Evolutionary conservation across 1,284 basidiomycete species (phyloP), one percentile per base, ranked within the genome.

Genomic region (Pseudozyma thailandica): DNA sequence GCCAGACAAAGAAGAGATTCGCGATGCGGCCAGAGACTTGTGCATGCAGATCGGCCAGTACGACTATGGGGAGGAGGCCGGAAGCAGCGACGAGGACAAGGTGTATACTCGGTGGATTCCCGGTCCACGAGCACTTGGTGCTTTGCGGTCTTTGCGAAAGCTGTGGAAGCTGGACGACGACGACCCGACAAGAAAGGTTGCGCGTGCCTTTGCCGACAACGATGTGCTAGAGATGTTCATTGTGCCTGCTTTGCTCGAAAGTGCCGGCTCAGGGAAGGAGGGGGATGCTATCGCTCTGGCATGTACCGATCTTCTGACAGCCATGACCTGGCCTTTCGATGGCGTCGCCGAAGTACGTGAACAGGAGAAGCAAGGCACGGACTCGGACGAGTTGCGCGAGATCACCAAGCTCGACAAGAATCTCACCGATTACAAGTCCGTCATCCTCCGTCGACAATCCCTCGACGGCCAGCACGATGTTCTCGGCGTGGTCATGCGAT

Each of bases 311-410:
- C 61, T 83, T n/a, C 63, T 83, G 45, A 83, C 79, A 7, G 76
- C 80, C 1, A 60, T 83, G 44, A 83, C 81, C 0, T 83, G 81
- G 81, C 81, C 81, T 1, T 72, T 83, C 16, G 79, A 82, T 54
- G 73, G 70, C 12, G 47, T 63, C 6, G 78, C 74, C 39, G 81
- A 82, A 50, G 38, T 80, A 6, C 72, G 71, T 37, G 78, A 75
- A 35, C 75, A 73, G 12, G 60, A 72, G 28, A 72, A 70, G 47
- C 73, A 75, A 28, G 73, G 76, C 23, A 68, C 78, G 35, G 77
- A 79, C n/a, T 56, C 70, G 12, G 55, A 63, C 26, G 58, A 69
- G 16, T 51, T 82, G 2, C 44, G 52, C 25, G 54, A 61, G 39
- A 73, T 81, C 30, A 53, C 74, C 13, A 60, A 63, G 18, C 64